phyloP scores from a whole-genome alignment of 208 protist genomes.

The Trypanosoma grayi region DNA sequence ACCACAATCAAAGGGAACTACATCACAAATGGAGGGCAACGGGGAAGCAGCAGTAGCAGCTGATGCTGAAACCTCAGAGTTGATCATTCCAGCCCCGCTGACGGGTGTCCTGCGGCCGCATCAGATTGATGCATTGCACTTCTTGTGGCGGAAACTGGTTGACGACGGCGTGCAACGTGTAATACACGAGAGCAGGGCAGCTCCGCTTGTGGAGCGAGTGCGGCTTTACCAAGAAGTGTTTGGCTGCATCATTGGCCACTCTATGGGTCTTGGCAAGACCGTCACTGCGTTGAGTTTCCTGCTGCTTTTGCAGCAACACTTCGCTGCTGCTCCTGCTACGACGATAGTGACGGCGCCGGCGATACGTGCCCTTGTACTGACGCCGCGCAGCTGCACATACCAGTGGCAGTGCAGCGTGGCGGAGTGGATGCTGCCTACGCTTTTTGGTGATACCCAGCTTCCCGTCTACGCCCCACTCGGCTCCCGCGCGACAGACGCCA shows the following conservation, averaged over 20 bases:
- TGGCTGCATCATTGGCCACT: constrained; percentile 82
- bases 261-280: constrained; percentile 89
- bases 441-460: constrained; percentile 36
- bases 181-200: constrained; percentile 26
- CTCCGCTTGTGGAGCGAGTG: constrained; percentile 45
- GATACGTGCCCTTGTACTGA: constrained; percentile 71
- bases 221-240: constrained; percentile 54
- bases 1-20: no score
- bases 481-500: constrained; percentile 5
- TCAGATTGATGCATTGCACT: constrained; percentile 71
- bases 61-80: constrained; percentile 24
- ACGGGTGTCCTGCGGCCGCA: constrained; percentile 47
- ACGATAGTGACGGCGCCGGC: constrained; percentile 14
- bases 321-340: not conserved
- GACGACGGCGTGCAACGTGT: constrained; percentile 55
- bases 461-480: constrained; percentile 50
- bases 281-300: constrained; percentile 73
- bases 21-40: no score
- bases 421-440: constrained; percentile 59
- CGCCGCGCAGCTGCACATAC: constrained; percentile 60
- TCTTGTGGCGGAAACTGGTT: constrained; percentile 71
- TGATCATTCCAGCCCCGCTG: constrained; percentile 37
- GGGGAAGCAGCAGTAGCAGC: not conserved
- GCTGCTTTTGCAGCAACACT: constrained; percentile 60
- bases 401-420: constrained; percentile 61